Evolutionary conservation across 495 filamentous ascomycete genomes (phyloP).

Genomic region (Trichocladium uniseriatum): DNA sequence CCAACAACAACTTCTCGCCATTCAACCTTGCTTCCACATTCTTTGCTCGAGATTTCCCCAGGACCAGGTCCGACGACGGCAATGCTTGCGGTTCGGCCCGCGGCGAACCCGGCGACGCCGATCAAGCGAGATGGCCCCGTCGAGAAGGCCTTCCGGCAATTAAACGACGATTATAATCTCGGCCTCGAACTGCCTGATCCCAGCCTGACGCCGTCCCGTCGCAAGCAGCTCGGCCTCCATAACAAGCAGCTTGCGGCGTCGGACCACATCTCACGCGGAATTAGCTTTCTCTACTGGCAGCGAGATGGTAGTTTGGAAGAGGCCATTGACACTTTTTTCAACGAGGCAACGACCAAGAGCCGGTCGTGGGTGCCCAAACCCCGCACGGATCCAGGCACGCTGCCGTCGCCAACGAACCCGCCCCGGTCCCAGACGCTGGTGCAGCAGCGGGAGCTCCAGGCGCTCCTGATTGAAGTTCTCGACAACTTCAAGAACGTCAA

Average conservation of each 20-base stretch:
- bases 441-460: constrained; percentile 14
- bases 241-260: constrained; percentile 9
- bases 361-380: constrained; percentile 17
- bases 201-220: constrained; percentile 9
- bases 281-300: constrained; percentile 16
- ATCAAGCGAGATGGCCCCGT: constrained; percentile 9
- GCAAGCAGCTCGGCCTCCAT: constrained; percentile 6
- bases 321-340: constrained; percentile 12
- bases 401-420: neutral
- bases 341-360: constrained; percentile 13
- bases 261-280: constrained; percentile 9
- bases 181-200: constrained; percentile 14
- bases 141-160: constrained; percentile 3
- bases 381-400: constrained; percentile 4
- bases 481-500: neutral
- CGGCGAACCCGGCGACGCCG: constrained; percentile 10
- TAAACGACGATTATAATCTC: constrained; percentile 22
- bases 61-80: neutral
- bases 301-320: constrained; percentile 6
- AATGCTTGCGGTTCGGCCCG: neutral
- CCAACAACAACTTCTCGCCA: no score
- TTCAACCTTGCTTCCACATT: neutral
- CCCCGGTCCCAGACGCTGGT: constrained; percentile 9
- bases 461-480: constrained; percentile 11
- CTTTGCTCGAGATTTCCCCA: neutral